Percentiles rank a stretch among this genome's conserved stretches.
These are phyloP conservation scores for Penicillium italicum DNA, from an alignment of 2,329 filamentous ascomycete species.

Conservation along the genomic window DNA sequence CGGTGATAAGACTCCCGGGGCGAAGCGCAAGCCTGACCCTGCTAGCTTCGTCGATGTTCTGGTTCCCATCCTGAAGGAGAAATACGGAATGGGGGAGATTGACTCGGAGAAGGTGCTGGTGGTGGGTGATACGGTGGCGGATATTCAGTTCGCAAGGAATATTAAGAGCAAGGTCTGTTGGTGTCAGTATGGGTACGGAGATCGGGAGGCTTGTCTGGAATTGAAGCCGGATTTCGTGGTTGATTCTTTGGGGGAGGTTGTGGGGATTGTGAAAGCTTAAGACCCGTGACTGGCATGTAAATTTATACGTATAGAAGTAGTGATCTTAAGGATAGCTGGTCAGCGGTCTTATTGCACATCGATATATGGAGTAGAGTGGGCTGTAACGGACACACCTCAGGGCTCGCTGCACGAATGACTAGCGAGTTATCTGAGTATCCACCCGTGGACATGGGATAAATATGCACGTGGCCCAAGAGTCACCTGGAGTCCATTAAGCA, in stretches of 20 bases:
- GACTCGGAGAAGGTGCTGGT: slow-evolving; percentile 5
- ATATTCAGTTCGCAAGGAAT: slow-evolving; percentile 14
- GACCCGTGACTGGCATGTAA: not conserved
- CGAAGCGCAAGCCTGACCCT: slow-evolving; percentile 16
- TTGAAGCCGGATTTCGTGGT: slow-evolving; percentile 10
- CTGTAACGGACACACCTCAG: no score
- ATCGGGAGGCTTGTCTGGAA: slow-evolving; percentile 5
- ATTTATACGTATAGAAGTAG: not conserved
- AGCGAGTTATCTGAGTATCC: no score
- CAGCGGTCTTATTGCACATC: not conserved
- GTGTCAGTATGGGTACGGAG: slow-evolving; percentile 18
- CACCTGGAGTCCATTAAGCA: not conserved
- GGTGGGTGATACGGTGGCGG: slow-evolving; percentile 17
- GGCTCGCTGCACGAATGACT: not conserved
- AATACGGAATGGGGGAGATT: slow-evolving; percentile 1
- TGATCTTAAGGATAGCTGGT: not conserved
- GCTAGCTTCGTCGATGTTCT: slow-evolving; percentile 16
- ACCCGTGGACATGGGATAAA: not conserved
- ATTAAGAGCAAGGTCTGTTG: slow-evolving; percentile 14
- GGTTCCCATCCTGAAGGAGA: slow-evolving; percentile 9
- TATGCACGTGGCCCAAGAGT: not conserved
- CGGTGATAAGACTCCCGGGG: slow-evolving; percentile 16
- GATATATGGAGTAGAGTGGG: not conserved
- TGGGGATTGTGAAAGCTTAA: slow-evolving; percentile 1
- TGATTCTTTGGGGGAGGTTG: slow-evolving; percentile 9